Base-by-base conservation (phyloP, 1,284 basidiomycete genomes). In the Puccinia coronata region DNA sequence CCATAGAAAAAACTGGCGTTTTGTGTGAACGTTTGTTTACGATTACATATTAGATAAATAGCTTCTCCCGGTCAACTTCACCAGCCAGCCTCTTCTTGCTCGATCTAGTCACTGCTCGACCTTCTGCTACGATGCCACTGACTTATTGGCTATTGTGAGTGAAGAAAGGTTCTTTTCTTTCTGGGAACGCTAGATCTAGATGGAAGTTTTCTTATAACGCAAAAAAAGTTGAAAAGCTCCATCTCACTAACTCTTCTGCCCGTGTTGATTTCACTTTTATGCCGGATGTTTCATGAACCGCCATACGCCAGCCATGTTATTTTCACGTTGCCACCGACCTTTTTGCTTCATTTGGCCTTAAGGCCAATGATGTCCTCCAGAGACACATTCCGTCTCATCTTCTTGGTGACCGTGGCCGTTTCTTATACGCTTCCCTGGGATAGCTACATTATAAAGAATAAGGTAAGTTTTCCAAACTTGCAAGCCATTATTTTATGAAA, bases 391-490 rank as follows among this genome's bases (percentile, higher is more conserved):
- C 63, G 77, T 18, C 31, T 70, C 23, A 39, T 11, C 0, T 79
- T 79, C 41, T 36, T 79, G 16, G 67, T 39, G 31, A 43, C 41
- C 14, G 18, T 71, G 23, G 77, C 77, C 43, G 67, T 71, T 28
- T 34, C 39, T 12, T 79, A 79, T 53, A 70, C 77, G 9, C 55
- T 79, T 34, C 77, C 77, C 25, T 79, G 77, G 77, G 77, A 79
- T 71, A 79, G 77, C 28, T 79, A 79, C 55, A 79, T 79, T n/a
- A 79, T 79, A 34, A 34, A 57, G 57, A 63, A 79, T 28, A 79
- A 79, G 25, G 77, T 79, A 28, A 59, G 41, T 53, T 71, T 34
- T 69, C 31, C n/a, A n/a, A n/a, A 16, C 20, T 31, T 28, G 16
- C 23, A 9, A 6, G 39, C n/a, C 12, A 23, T 67, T 31, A 41